phyloP scores from a whole-genome alignment of 441 rosid genomes.

The Biscutella laevigata region DNA sequence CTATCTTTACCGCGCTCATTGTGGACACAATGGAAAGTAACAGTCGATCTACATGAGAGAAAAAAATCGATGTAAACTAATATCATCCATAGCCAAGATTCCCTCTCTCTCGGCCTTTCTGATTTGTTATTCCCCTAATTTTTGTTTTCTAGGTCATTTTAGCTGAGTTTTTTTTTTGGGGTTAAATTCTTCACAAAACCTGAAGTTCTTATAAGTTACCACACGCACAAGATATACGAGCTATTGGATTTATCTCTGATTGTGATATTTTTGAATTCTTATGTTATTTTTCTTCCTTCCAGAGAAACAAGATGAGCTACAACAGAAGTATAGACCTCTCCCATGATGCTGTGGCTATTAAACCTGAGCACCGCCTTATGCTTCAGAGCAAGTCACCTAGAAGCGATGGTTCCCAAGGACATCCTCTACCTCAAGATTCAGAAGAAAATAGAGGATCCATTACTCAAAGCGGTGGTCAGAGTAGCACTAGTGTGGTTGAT shows the following conservation, averaged over 20 bases:
- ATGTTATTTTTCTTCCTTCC: not conserved
- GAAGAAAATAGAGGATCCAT: constrained; percentile 53
- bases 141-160: constrained; percentile 3
- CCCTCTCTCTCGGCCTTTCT: not conserved
- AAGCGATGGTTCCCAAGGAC: constrained; percentile 21
- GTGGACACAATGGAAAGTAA: constrained; percentile 2
- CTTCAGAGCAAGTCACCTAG: constrained; percentile 14
- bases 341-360: constrained; percentile 37
- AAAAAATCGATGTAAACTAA: not conserved
- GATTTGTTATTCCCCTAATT: constrained; percentile 8
- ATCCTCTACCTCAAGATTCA: constrained; percentile 33
- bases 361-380: constrained; percentile 35
- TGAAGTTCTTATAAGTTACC: not conserved
- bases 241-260: not conserved
- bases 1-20: not conserved
- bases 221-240: not conserved
- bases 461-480: constrained; percentile 38
- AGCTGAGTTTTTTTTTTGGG: not conserved
- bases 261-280: constrained; percentile 4
- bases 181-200: not conserved
- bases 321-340: constrained; percentile 23
- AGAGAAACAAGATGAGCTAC: constrained; percentile 32
- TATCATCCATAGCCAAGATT: not conserved
- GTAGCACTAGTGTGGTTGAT: constrained; percentile 57
- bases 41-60: constrained; percentile 5